Conservation (phyloP, 2,329 filamentous ascomycete species). For the Penicillium corylophilum region DNA sequence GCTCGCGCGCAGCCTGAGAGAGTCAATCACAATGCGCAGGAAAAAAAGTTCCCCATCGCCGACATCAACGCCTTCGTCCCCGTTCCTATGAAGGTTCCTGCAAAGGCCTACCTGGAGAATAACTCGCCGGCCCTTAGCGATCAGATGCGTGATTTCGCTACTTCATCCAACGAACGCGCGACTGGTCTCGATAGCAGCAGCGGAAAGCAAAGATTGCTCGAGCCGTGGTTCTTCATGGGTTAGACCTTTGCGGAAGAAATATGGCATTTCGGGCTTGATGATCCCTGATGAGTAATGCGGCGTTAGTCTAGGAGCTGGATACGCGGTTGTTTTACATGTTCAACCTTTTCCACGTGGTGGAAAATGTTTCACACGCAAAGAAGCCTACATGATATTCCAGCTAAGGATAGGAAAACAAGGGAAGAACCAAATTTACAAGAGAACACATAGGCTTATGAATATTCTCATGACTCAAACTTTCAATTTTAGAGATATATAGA, state of each 20-base stretch:
- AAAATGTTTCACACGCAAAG: no score
- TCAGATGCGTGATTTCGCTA: no score
- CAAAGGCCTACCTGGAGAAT: slow-evolving; percentile 3
- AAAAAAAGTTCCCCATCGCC: neutral
- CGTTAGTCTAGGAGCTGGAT: neutral
- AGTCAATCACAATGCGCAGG: neutral
- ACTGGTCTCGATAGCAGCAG: no score
- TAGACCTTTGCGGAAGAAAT: neutral
- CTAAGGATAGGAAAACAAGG: no score
- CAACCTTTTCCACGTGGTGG: no score
- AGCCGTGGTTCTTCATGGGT: slow-evolving; percentile 16
- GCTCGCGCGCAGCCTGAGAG: neutral
- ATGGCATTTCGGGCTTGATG: neutral
- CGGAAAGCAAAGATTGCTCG: neutral
- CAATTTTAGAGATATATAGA: neutral
- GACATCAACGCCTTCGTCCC: slow-evolving; percentile 29
- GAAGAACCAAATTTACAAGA: no score
- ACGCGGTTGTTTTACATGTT: no score
- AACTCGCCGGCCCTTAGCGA: no score
- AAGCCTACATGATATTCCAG: no score
- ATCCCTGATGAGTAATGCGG: neutral
- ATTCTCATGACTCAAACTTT: neutral
- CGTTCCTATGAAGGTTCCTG: slow-evolving; percentile 47
- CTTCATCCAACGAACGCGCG: no score
- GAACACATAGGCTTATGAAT: neutral